These are phyloP conservation scores for Picea sitchensis DNA, from an alignment of 75 land plant genomes.

Conservation along the genomic window DNA sequence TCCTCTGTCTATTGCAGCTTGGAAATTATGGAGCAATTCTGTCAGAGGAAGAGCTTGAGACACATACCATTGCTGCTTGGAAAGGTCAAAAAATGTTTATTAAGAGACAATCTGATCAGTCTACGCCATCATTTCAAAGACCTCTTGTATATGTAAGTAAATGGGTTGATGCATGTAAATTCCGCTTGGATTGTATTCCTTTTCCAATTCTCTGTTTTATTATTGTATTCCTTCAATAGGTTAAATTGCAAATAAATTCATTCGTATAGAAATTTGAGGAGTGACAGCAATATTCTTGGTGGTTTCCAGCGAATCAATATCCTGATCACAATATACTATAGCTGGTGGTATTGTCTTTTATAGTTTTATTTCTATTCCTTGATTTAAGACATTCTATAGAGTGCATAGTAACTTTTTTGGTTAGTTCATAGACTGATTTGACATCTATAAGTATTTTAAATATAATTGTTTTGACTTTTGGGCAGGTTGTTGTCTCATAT, in stretches of 20 bases:
- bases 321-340: background rate
- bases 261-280: background rate
- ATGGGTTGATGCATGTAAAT: background rate
- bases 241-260: background rate
- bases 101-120: constrained; percentile 17
- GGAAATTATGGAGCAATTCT: constrained; percentile 80
- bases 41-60: constrained; percentile 96
- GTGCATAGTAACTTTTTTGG: background rate
- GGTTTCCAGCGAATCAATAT: background rate
- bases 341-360: background rate
- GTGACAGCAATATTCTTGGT: background rate
- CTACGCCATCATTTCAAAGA: constrained; percentile 12
- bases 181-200: background rate
- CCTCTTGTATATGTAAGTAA: constrained; percentile 46
- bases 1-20: constrained; percentile 41
- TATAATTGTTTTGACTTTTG: no score
- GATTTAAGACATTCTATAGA: background rate
- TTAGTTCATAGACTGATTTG: background rate
- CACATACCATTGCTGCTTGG: constrained; percentile 97
- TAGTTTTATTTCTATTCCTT: no score
- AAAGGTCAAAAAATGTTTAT: constrained; percentile 65
- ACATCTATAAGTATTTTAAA: no score
- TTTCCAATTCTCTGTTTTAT: background rate
- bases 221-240: background rate
- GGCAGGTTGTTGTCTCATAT: no score